A percentile compares a stretch with the other conserved stretches of the same genome.
These are phyloP conservation scores for Balamuthia mandrillaris DNA, from an alignment of 208 protist species.

Conservation along the genomic window DNA sequence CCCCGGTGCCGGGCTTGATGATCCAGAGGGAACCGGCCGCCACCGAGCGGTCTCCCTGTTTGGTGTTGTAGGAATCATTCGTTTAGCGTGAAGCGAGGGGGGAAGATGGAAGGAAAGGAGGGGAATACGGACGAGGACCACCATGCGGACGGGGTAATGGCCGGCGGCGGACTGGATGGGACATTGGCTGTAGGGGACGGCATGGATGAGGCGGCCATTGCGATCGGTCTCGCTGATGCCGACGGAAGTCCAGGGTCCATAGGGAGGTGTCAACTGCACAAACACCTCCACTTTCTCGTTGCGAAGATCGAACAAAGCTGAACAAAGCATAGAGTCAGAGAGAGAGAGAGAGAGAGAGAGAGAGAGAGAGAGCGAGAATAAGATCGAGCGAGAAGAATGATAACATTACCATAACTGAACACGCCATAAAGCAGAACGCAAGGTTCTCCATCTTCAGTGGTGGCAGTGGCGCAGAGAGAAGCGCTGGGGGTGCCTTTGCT, in stretches of 20 bases:
- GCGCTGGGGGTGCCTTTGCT: too few relatives aligned
- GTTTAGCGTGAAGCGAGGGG: too few relatives aligned
- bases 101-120: too few relatives aligned
- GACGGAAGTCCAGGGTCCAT: conserved; percentile 9
- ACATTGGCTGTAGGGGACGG: neutral
- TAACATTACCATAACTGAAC: neutral
- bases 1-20: neutral
- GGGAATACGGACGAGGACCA: too few relatives aligned
- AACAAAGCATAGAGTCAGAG: too few relatives aligned
- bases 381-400: too few relatives aligned
- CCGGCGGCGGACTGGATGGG: neutral
- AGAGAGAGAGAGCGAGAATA: too few relatives aligned
- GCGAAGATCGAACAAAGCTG: too few relatives aligned
- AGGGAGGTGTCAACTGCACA: neutral
- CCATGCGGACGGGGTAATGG: conserved; percentile 35
- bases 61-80: too few relatives aligned
- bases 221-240: neutral
- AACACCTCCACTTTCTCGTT: neutral
- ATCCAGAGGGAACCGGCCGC: conserved; percentile 31
- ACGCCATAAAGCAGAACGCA: neutral
- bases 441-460: too few relatives aligned
- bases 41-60: conserved; percentile 30
- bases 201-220: neutral
- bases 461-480: too few relatives aligned
- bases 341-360: too few relatives aligned